Base-by-base conservation (phyloP, 2,329 filamentous ascomycete genomes). In the Colletotrichum sp. region DNA sequence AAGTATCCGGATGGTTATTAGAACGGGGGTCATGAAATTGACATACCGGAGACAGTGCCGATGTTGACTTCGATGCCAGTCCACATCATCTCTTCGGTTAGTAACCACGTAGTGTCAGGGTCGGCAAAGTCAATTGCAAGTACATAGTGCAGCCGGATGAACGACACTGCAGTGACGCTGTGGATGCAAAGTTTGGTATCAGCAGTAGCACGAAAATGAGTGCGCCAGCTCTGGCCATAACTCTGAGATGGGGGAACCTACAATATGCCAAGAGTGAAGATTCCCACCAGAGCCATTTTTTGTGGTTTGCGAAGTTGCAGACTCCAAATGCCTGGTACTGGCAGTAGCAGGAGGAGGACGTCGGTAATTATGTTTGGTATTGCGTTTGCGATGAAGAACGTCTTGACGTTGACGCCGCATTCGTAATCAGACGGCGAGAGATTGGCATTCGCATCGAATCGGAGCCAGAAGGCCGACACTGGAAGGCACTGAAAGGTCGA, bases 331-430 rank as follows among this genome's bases (percentile, higher is more conserved):
- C 81, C 79, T 4, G 81, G 81, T 2, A 82, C 71, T 3, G 83
- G 83, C 2, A 84, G 69, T 2, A 76, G 21, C 16, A 84, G 76
- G 21, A 83, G 80, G 12, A 81, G 21, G 2, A 80, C 57, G 32
- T 84, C 81, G 4, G 80, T 81, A 5, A 80, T 71, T 21, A 83
- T 80, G 55, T 80, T 81, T 2, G 81, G 79, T 10, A 82, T 78
- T 4, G 80, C 78, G 62, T 82, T 83, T 3, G 77, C 78, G 60
- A 80, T 80, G 63, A 83, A 82, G 70, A 82, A 81, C 5, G 77
- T 76, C 30, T 57, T 77, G 8, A 76, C 52, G 13, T 79, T 63
- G 8, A 82, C 74, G 63, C 64, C 60, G 21, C 79, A 81, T 10
- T 30, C 26, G 52, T 76, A 80, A 2, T 77, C 39, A 8, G 59